Evolutionary conservation across 2,329 filamentous ascomycete species (phyloP), one percentile per base, ranked within the genome.

Genomic region (Sordariomycetes sp.): DNA sequence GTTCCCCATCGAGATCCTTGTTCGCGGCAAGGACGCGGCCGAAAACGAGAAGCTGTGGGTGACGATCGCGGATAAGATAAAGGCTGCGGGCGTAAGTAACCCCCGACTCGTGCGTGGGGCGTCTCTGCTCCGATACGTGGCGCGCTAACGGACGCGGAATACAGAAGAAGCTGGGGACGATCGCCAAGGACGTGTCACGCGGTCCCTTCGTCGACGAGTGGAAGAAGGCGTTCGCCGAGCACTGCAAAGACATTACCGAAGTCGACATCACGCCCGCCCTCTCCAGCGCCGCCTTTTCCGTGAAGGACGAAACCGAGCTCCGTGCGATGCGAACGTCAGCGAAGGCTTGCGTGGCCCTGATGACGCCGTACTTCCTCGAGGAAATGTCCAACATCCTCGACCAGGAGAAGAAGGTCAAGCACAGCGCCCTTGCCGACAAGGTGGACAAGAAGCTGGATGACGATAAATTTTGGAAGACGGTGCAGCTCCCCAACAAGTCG

Each of bases 311-410:
- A 71, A 88, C 87, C 67, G 94, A 99, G 73, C 79, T 99, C 64
- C 89, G 93, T 64, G 87, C 90, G 12, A 97, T 99, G 81, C 87
- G 95, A 68, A 95, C 93, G 64, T 91, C 93, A 4, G 94, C 94
- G 58, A 89, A 94, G 69, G 93, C 94, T 53, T 97, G 92, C 65
- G 93, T 95, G 63, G 92, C 91, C 60, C 78, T 97, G 60, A 95
- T 97, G 86, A 90, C 90, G 55, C 90, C 93, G 60, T 99, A 94
- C 73, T 97, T 97, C 71, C 86, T 99, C 63, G 94, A 99, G 69
- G 92, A 97, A 71, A 97, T 99, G 92, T 96, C 93, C 55, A 88
- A 89, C 65, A 88, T 97, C 57, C 83, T 99, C 60, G 94, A 99
- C 68, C 88, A 92, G 64, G 95, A 97, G 72, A 97, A 96, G 78